Conservation (phyloP, 1,284 basidiomycete species). For the Rhodotorula sp. region DNA sequence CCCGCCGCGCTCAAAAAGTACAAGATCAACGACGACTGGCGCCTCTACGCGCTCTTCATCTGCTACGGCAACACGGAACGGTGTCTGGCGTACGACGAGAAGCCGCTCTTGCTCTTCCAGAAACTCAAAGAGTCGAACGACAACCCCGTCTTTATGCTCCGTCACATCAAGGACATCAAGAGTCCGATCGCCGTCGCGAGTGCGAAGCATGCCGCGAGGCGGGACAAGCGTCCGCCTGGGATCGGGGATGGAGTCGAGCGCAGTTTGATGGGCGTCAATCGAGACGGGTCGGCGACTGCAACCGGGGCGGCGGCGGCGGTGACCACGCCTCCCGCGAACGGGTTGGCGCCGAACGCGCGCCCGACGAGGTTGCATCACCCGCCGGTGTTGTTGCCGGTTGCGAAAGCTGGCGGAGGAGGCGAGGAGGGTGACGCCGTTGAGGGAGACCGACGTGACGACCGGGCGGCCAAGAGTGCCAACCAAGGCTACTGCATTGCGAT, state of each 20-base stretch:
- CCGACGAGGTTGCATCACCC: slow-evolving; percentile 48
- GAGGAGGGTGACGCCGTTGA: slow-evolving; percentile 34
- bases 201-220: slow-evolving; percentile 81
- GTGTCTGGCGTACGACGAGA: slow-evolving; percentile 96
- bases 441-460: slow-evolving; percentile 20
- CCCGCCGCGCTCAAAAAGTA: slow-evolving; percentile 98
- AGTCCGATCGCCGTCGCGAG: slow-evolving; percentile 93
- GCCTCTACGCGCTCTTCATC: slow-evolving; percentile 98
- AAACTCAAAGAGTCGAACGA: slow-evolving; percentile 96
- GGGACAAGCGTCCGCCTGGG: slow-evolving; percentile 42
- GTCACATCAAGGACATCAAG: slow-evolving; percentile 96
- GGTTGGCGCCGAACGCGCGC: slow-evolving; percentile 23
- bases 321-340: slow-evolving; percentile 2
- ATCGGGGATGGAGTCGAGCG: slow-evolving; percentile 34
- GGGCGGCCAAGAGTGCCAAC: slow-evolving; percentile 38
- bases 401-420: slow-evolving; percentile 28
- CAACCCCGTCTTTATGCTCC: slow-evolving; percentile 97
- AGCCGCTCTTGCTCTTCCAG: slow-evolving; percentile 93
- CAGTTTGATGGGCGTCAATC: slow-evolving; percentile 29
- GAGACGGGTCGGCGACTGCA: slow-evolving; percentile 15
- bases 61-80: slow-evolving; percentile 93
- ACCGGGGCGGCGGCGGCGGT: not conserved
- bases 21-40: slow-evolving; percentile 98
- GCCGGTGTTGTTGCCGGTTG: slow-evolving; percentile 47
- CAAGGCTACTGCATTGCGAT: slow-evolving; percentile 54